These are phyloP conservation scores for Meyerozyma carpophila DNA, from an alignment of 1,139 yeast genomes.

Conservation along the genomic window DNA sequence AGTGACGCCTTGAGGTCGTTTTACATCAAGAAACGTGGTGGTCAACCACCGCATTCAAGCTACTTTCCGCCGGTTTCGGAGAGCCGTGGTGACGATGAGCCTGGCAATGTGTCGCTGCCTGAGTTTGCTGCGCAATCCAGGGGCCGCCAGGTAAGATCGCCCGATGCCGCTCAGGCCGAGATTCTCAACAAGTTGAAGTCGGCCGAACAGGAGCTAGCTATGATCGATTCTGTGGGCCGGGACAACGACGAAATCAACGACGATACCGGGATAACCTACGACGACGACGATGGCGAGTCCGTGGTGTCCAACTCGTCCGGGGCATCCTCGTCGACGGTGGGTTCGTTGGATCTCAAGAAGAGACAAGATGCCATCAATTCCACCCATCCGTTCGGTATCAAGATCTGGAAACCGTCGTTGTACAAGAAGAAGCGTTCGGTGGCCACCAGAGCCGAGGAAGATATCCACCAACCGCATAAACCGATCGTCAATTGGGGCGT, in stretches of 20 bases:
- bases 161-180: neutral
- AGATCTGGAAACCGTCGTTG: constrained; percentile 97
- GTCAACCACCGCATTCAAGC: constrained; percentile 2
- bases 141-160: neutral
- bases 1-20: constrained; percentile 58
- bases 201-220: neutral
- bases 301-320: constrained; percentile 33
- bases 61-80: constrained; percentile 7
- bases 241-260: constrained; percentile 9
- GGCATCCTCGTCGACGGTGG: constrained; percentile 44
- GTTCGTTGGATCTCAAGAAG: constrained; percentile 84
- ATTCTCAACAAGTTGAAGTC: neutral
- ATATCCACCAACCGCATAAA: constrained; percentile 68
- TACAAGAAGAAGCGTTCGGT: constrained; percentile 92
- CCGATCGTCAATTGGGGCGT: constrained; percentile 59
- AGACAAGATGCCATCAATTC: constrained; percentile 94
- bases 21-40: constrained; percentile 15
- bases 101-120: neutral
- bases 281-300: constrained; percentile 26
- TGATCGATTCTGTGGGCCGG: neutral
- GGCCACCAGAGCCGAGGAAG: constrained; percentile 86
- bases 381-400: constrained; percentile 96
- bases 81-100: constrained; percentile 1
- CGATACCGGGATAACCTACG: constrained; percentile 4
- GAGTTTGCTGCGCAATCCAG: neutral